Percentiles rank a stretch among this genome's conserved stretches.
These are phyloP conservation scores for Acer yangbiense DNA, from an alignment of 345 rosid species.

Conservation along the genomic window DNA sequence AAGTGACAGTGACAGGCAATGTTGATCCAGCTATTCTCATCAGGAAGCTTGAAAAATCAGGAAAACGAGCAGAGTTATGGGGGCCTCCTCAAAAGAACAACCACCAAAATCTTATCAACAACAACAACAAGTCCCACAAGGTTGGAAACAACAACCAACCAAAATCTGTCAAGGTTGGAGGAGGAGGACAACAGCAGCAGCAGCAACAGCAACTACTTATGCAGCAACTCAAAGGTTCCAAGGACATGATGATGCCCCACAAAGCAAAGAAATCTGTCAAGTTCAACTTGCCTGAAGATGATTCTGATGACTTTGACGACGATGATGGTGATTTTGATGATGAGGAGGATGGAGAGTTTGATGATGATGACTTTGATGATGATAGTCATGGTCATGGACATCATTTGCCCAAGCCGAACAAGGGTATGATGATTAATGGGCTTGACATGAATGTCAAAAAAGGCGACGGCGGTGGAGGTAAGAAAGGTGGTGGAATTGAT, in stretches of 20 bases:
- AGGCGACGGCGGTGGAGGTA: conserved; percentile 39
- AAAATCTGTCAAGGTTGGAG: conserved; percentile 28
- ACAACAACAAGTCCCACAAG: conserved; percentile 50
- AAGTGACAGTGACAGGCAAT: conserved; percentile 81
- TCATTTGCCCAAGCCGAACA: conserved; percentile 40
- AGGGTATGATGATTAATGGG: conserved; percentile 37
- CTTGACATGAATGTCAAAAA: conserved; percentile 22
- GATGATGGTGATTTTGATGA: conserved; percentile 27
- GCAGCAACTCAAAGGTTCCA: conserved; percentile 58
- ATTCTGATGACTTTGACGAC: conserved; percentile 34
- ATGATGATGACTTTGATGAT: conserved; percentile 36
- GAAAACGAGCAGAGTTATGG: conserved; percentile 86
- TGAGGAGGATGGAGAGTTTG: conserved; percentile 38
- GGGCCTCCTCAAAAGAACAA: conserved; percentile 53
- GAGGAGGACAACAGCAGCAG: conserved; percentile 18
- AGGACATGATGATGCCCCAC: conserved; percentile 34
- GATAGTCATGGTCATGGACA: conserved; percentile 44
- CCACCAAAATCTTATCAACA: conserved; percentile 30
- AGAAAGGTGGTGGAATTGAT: conserved; percentile 53
- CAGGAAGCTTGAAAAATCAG: conserved; percentile 79
- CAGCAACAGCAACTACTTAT: conserved; percentile 46
- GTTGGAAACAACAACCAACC: conserved; percentile 38
- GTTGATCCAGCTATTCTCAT: conserved; percentile 69
- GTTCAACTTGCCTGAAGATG: conserved; percentile 58
- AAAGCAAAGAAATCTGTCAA: conserved; percentile 68